Percentiles rank a stretch among this genome's conserved stretches.
Conservation (phyloP, 1,284 basidiomycete species). For the Tilletiopsis washingtonensis region DNA sequence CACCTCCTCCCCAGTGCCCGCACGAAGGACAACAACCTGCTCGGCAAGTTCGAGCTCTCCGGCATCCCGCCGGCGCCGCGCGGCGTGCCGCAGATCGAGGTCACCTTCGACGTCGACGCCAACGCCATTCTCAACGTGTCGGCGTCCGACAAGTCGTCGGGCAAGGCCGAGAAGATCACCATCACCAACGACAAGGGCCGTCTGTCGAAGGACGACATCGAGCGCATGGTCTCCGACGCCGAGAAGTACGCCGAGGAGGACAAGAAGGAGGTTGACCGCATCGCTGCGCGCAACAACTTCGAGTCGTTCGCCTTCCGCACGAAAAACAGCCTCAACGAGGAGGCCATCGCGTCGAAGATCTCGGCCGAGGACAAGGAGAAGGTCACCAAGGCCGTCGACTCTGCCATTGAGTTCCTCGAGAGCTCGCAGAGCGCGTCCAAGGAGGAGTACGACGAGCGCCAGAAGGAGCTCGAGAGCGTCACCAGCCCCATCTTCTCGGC, state of each 20-base stretch:
- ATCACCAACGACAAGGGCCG: constrained; percentile 47
- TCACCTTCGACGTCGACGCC: constrained; percentile 47
- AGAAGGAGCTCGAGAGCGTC: constrained; percentile 86
- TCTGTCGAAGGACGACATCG: constrained; percentile 42
- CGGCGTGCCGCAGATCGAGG: constrained; percentile 58
- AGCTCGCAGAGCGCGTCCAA: constrained; percentile 79
- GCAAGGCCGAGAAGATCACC: constrained; percentile 43
- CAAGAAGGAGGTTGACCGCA: no score
- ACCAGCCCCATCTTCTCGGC: constrained; percentile 94
- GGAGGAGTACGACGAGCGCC: constrained; percentile 90
- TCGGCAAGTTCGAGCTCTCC: constrained; percentile 91
- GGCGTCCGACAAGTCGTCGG: constrained; percentile 46
- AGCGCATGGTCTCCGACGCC: constrained; percentile 46
- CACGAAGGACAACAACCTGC: constrained; percentile 95
- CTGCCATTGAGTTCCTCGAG: constrained; percentile 83
- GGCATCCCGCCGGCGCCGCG: constrained; percentile 88
- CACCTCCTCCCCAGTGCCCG: no score
- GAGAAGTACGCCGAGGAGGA: constrained; percentile 47
- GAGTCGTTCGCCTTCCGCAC: constrained; percentile 96
- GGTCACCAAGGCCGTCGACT: constrained; percentile 74
- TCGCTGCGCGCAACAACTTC: constrained; percentile 67
- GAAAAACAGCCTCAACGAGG: constrained; percentile 60
- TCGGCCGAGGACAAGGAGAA: constrained; percentile 78
- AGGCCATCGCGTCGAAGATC: constrained; percentile 62
- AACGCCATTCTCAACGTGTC: constrained; percentile 48